Evolutionary conservation across 768 basidiomycete species (phyloP).

Genomic region (Phaeotremella fagi): DNA sequence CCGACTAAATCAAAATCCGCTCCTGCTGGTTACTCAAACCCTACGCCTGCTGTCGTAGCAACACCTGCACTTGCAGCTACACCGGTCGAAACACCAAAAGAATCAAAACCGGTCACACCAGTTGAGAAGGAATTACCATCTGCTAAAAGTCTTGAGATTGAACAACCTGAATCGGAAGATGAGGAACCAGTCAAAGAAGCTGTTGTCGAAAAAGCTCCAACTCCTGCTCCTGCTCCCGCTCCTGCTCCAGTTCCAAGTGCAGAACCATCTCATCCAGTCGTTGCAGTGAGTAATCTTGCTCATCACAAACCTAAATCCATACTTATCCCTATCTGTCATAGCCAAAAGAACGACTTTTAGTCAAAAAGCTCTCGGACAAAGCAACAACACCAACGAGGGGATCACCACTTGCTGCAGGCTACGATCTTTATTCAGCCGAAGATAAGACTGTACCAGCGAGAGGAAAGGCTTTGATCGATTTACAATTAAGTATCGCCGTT

Average conservation of each 20-base stretch:
- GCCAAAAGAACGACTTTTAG: conserved; percentile 54
- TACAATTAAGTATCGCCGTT: conserved; percentile 88
- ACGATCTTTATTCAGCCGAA: conserved; percentile 89
- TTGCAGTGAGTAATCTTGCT: conserved; percentile 11
- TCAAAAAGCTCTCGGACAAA: conserved; percentile 78
- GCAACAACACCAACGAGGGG: conserved; percentile 83
- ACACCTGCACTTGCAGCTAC: conserved; percentile 1
- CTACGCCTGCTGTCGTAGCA: conserved; percentile 9
- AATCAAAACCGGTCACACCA: conserved; percentile 7
- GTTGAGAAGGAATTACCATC: conserved; percentile 10
- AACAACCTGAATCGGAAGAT: conserved; percentile 38
- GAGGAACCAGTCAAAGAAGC: conserved; percentile 21
- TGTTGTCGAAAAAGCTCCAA: too few relatives aligned
- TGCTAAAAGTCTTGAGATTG: conserved; percentile 36
- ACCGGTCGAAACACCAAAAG: conserved; percentile 11
- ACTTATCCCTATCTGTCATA: background rate
- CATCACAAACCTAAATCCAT: background rate
- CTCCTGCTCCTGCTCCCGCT: background rate
- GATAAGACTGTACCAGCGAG: conserved; percentile 74
- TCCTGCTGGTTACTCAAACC: conserved; percentile 4
- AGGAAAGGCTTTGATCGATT: conserved; percentile 87
- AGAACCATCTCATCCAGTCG: conserved; percentile 5
- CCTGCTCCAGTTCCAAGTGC: background rate
- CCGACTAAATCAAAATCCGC: conserved; percentile 18
- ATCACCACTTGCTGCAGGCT: conserved; percentile 80